Conservation (phyloP, 495 filamentous ascomycete species). For the Podospora bellae-mahoneyi region DNA sequence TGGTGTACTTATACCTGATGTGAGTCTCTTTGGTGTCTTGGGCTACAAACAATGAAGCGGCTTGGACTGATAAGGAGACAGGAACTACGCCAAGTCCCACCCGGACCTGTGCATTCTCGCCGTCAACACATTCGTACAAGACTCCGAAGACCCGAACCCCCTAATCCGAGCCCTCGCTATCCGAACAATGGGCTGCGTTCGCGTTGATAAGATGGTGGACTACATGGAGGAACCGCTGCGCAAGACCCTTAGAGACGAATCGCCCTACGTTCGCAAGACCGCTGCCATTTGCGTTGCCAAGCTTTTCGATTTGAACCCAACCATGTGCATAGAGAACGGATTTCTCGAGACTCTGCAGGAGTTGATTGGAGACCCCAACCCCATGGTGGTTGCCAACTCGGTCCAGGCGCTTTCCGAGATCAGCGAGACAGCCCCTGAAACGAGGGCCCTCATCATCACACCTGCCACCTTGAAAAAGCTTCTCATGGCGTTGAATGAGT, state of each 20-base stretch:
- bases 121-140: slow-evolving; percentile 99
- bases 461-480: slow-evolving; percentile 84
- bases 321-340: slow-evolving; percentile 91
- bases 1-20: slow-evolving; percentile 99
- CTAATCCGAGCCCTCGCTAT: slow-evolving; percentile 92
- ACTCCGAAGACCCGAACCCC: slow-evolving; percentile 97
- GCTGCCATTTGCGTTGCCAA: slow-evolving; percentile 98
- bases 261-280: slow-evolving; percentile 96
- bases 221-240: slow-evolving; percentile 99
- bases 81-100: slow-evolving; percentile 99
- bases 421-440: slow-evolving; percentile 83
- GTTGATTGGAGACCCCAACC: slow-evolving; percentile 94
- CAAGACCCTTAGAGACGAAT: slow-evolving; percentile 95
- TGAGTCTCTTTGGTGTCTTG: slow-evolving; percentile 41
- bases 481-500: slow-evolving; percentile 95
- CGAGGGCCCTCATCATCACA: slow-evolving; percentile 76
- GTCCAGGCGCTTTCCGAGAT: slow-evolving; percentile 94
- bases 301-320: slow-evolving; percentile 89
- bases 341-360: slow-evolving; percentile 96
- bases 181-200: slow-evolving; percentile 98
- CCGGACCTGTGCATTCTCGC: slow-evolving; percentile 98
- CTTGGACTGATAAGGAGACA: slow-evolving; percentile 38
- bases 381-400: slow-evolving; percentile 97
- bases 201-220: slow-evolving; percentile 99
- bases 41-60: background rate